Evolutionary conservation across 75 land plant genomes (phyloP), one percentile per base, ranked within the genome.

Genomic region (Isoetes taiwanensis): DNA sequence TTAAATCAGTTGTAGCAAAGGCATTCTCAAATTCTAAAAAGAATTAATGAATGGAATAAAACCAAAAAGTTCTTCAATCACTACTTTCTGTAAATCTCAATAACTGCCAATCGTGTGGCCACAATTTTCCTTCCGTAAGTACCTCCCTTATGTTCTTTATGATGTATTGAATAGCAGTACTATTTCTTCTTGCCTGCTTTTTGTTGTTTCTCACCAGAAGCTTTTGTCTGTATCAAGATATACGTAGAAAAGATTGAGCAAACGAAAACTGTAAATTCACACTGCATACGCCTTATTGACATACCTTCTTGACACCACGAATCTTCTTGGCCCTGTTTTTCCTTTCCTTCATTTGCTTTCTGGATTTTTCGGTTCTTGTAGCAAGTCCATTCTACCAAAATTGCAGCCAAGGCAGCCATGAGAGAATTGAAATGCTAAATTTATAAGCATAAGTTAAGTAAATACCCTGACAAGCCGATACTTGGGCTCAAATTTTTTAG

Each of bases 401-500:
- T 56, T 31, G 12, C 14, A 0, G 23, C 23, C 12, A 20, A 52
- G 23, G 14, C 17, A 52, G 21, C 0, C 0, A 24, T 0, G 20
- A 16, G 20, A 12, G 1, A 23, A 50, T 20, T 2, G 14, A 50
- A 1, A 16, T 0, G 12, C 14, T 50, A 12, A 50, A 12, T 1
- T 3, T 3, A 12, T 23, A 16, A 1, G 21, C 14, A 1, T 0
- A 20, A 41, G n/a, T 9, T 19, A 9, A 53, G 5, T 23, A 41
- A 69, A 14, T 65, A 75, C 77, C 76, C 76, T 76, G 43, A 76
- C 65, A 41, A 78, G 72, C 34, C 81, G 52, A 59, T 74, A 69
- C 56, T 74, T 77, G 16, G 80, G 78, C 61, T 77, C 78, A 29
- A 52, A 77, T 43, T 77, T 77, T 69, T 74, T 77, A 19, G 74